These are phyloP conservation scores for Phialemoniopsis sp. DNA, from an alignment of 2,329 filamentous ascomycete genomes.

Conservation along the genomic window DNA sequence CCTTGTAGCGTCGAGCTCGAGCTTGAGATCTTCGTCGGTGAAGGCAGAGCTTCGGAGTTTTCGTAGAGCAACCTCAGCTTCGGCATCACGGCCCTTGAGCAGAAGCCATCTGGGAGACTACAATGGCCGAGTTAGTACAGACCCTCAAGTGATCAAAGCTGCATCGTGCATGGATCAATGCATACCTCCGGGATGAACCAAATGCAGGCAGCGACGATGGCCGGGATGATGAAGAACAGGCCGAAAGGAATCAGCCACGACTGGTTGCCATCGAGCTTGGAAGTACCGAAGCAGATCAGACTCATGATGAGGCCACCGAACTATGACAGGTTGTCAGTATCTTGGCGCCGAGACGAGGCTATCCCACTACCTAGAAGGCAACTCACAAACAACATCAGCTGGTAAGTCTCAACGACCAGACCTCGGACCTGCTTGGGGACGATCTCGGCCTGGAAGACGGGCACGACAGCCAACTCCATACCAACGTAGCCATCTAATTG, in stretches of 20 bases:
- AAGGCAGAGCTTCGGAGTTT: neutral
- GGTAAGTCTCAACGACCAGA: conserved; percentile 28
- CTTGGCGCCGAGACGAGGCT: too few species aligned
- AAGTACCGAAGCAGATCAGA: conserved; percentile 19
- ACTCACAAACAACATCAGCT: conserved; percentile 13
- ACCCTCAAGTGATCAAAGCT: too few species aligned
- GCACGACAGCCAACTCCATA: conserved; percentile 31
- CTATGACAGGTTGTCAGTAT: too few species aligned
- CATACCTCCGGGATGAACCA: conserved; percentile 21
- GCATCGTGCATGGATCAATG: too few species aligned
- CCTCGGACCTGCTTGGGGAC: conserved; percentile 22
- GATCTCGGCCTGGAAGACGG: conserved; percentile 27
- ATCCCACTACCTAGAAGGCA: too few species aligned
- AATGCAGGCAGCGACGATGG: conserved; percentile 16
- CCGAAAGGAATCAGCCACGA: conserved; percentile 28
- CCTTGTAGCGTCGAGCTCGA: neutral
- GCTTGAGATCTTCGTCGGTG: too few species aligned
- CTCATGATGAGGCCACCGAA: conserved; percentile 12
- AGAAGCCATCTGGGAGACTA: conserved; percentile 16
- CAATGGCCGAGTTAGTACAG: too few species aligned
- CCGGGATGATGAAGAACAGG: conserved; percentile 25
- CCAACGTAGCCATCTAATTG: conserved; percentile 25
- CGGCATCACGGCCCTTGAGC: conserved; percentile 4
- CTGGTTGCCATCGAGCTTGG: conserved; percentile 18
- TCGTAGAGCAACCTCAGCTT: conserved; percentile 1